Evolutionary conservation across 495 filamentous ascomycete species (phyloP).

Genomic region (Hypoxylon rickii): DNA sequence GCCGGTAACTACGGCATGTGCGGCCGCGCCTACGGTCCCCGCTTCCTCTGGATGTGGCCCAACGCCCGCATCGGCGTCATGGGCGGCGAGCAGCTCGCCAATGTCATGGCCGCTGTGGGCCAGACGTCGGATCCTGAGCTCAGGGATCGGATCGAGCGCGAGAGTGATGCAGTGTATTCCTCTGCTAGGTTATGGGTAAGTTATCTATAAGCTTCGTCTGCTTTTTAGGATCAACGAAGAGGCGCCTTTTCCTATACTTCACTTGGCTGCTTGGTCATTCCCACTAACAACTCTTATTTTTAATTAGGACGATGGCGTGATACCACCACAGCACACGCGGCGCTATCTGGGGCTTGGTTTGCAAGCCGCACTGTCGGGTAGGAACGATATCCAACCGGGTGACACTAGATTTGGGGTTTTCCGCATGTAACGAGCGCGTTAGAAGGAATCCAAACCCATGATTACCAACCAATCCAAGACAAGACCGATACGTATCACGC

Average conservation of each 20-base stretch:
- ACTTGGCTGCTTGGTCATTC: too few relatives aligned
- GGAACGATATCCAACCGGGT: conserved; percentile 59
- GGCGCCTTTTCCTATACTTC: background rate
- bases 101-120: conserved; percentile 94
- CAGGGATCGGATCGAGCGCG: conserved; percentile 82
- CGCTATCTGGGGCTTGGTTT: conserved; percentile 81
- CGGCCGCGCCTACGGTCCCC: conserved; percentile 89
- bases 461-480: background rate
- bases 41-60: conserved; percentile 97
- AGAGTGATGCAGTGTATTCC: conserved; percentile 87
- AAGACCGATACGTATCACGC: too few relatives aligned
- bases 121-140: conserved; percentile 80
- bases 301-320: conserved; percentile 79
- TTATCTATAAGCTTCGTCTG: too few relatives aligned
- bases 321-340: conserved; percentile 86
- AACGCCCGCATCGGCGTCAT: conserved; percentile 95
- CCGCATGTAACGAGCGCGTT: conserved; percentile 73
- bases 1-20: conserved; percentile 74
- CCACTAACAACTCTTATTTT: conserved; percentile 33
- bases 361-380: conserved; percentile 74
- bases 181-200: conserved; percentile 85
- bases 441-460: conserved; percentile 2
- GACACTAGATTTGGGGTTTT: conserved; percentile 91
- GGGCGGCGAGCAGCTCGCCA: conserved; percentile 89
- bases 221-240: background rate